A percentile compares a stretch with the other conserved stretches of the same genome.
Conservation (phyloP, 805 yeast genomes). For the Yarrowia osloensis region DNA sequence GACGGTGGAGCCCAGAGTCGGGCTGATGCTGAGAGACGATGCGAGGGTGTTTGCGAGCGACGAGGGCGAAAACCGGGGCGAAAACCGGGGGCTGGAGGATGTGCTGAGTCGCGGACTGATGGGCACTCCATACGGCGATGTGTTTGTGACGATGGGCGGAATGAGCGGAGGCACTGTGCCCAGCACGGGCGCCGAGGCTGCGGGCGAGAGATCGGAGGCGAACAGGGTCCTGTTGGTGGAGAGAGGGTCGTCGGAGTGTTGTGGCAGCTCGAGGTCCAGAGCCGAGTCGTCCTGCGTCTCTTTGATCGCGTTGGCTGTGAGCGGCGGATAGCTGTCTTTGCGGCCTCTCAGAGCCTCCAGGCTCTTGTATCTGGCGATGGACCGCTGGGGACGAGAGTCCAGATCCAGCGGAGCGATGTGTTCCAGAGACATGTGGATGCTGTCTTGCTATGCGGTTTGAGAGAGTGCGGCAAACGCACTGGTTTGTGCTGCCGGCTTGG, state of each 20-base stretch:
- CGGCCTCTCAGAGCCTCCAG: conserved; percentile 17
- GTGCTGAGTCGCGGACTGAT: not conserved
- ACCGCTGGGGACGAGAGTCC: not conserved
- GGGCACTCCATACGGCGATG: not conserved
- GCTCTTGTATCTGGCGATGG: conserved; percentile 6
- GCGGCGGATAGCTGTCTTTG: not conserved
- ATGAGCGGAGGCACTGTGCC: conserved; percentile 6
- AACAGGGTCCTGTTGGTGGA: not conserved
- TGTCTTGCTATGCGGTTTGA: not conserved
- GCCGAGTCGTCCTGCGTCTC: not conserved
- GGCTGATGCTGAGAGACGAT: conserved; percentile 21
- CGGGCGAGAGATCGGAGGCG: not conserved
- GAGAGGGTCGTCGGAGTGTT: not conserved
- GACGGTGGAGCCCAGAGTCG: conserved; percentile 17
- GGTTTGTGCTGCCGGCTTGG: not conserved
- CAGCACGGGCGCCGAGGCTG: not conserved
- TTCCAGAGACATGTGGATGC: conserved; percentile 11
- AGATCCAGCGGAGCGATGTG: conserved; percentile 18
- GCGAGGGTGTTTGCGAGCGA: conserved; percentile 14
- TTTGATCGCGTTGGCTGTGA: not conserved
- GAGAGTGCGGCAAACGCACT: not conserved
- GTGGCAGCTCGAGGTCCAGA: not conserved
- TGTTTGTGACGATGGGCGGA: conserved; percentile 22
- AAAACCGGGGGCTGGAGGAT: conserved; percentile 8
- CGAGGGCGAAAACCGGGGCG: conserved; percentile 20